phyloP scores from a whole-genome alignment of 2,329 filamentous ascomycete genomes.

The Stemphylium lycopersici region DNA sequence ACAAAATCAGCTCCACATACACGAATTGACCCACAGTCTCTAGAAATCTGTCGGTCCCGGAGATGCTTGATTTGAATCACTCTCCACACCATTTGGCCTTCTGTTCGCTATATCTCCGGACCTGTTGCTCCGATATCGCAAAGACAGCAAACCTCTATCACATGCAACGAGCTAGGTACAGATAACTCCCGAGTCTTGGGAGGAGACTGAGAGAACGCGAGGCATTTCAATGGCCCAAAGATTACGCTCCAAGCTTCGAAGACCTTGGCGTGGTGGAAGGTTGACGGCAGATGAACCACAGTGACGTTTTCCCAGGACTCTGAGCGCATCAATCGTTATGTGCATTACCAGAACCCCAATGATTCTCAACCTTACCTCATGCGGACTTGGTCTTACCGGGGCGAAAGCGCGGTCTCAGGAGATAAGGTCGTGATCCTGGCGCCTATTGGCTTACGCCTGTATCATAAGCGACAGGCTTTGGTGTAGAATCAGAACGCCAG shows the following conservation, averaged over 20 bases:
- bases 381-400: neutral
- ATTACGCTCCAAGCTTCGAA: neutral
- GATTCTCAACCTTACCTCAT: neutral
- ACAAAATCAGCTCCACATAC: conserved; percentile 3
- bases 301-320: conserved; percentile 16
- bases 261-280: neutral
- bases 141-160: conserved; percentile 7
- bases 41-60: neutral
- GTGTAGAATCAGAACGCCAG: conserved; percentile 9
- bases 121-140: conserved; percentile 19
- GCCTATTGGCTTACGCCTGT: conserved; percentile 23
- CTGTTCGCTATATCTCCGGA: conserved; percentile 9
- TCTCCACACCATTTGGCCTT: neutral
- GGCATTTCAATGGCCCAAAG: neutral
- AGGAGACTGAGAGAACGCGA: neutral
- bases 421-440: conserved; percentile 33
- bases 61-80: conserved; percentile 1
- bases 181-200: neutral
- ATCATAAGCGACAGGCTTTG: conserved; percentile 14
- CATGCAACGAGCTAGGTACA: neutral
- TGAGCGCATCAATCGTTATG: neutral
- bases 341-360: neutral
- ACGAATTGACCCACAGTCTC: neutral
- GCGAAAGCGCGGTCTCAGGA: conserved; percentile 46
- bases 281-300: neutral